Percentiles rank a stretch among this genome's conserved stretches.
phyloP scores from a whole-genome alignment of 2,329 filamentous ascomycete genomes.

The Malbranchea cinnamomea region DNA sequence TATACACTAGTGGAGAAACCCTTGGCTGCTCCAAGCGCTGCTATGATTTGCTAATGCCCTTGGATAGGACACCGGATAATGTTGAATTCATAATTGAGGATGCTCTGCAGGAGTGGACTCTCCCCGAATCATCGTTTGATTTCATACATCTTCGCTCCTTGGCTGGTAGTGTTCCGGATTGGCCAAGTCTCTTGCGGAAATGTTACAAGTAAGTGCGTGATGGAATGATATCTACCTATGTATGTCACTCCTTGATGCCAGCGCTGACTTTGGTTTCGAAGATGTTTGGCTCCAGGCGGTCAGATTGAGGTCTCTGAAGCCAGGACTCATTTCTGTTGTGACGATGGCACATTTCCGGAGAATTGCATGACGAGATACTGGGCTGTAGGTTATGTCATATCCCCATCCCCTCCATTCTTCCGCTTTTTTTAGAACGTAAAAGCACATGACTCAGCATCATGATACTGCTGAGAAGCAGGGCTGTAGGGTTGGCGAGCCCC shows the following conservation, averaged over 20 bases:
- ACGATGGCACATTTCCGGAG: slow-evolving; percentile 9
- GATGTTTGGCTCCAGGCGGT: slow-evolving; percentile 12
- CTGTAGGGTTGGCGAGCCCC: slow-evolving; percentile 92
- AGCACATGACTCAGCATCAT: slow-evolving; percentile 99
- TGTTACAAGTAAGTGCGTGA: slow-evolving; percentile 31
- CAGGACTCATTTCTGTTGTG: slow-evolving; percentile 8
- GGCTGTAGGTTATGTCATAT: too few relatives aligned
- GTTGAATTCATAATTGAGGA: slow-evolving; percentile 50
- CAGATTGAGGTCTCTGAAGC: slow-evolving; percentile 17
- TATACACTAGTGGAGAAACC: background rate
- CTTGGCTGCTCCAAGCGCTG: background rate
- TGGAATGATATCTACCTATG: slow-evolving; percentile 15
- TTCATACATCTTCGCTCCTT: slow-evolving; percentile 40
- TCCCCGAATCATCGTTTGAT: slow-evolving; percentile 36
- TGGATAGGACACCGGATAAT: slow-evolving; percentile 39
- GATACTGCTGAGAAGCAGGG: slow-evolving; percentile 85
- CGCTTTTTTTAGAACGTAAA: too few relatives aligned
- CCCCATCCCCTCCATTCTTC: too few relatives aligned
- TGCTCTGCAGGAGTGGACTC: slow-evolving; percentile 44
- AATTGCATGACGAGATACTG: slow-evolving; percentile 6
- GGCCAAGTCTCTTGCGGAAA: slow-evolving; percentile 32
- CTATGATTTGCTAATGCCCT: background rate
- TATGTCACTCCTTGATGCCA: background rate
- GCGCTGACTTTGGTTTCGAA: slow-evolving; percentile 3
- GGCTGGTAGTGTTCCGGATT: slow-evolving; percentile 39